Evolutionary conservation across 176 grass and related monocot genomes (phyloP), one percentile per base, ranked within the genome.

Genomic region (Bromus sterilis): DNA sequence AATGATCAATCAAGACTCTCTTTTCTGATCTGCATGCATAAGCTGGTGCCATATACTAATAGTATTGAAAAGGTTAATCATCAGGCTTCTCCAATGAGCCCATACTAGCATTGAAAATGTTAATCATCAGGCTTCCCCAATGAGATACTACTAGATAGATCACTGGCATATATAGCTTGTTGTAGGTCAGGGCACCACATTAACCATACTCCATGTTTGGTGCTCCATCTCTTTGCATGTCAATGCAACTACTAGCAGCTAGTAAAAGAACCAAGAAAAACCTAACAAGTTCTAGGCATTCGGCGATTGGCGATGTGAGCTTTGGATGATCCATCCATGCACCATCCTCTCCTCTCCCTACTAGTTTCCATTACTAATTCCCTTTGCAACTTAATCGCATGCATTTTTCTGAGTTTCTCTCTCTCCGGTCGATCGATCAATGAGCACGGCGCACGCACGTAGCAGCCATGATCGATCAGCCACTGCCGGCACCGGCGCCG

Each of bases 261-360:
- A 53, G 48, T 53, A 72, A 62, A 72, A 71, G 25, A 63, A 87
- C 6, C 21, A 83, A 71, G 6, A 24, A 82, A 76, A 77, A 70
- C 63, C 67, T 73, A 49, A 37, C 37, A n/a, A 73, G 66, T 66
- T 60, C 21, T 28, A 80, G 32, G 14, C 36, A 12, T 62, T 43
- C 18, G 39, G 49, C 77, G 73, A 16, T 79, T 26, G 48, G n/a
- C 56, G 46, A 1, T 49, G 71, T 6, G 68, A 31, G 80, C 25
- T n/a, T 21, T 3, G 69, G 87, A 80, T 84, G 35, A 66, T 72
- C 9, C 42, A 35, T 69, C 63, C 59, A 62, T 62, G 31, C 3
- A 9, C 4, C 21, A 25, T 12, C 13, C 29, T 32, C 37, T 66
- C 14, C 46, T 42, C 59, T 79, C 18, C 26, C 55, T 53, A 53